Evolutionary conservation across 306 rosid genomes (phyloP), one percentile per base, ranked within the genome.

Genomic region (Castanea sativa): DNA sequence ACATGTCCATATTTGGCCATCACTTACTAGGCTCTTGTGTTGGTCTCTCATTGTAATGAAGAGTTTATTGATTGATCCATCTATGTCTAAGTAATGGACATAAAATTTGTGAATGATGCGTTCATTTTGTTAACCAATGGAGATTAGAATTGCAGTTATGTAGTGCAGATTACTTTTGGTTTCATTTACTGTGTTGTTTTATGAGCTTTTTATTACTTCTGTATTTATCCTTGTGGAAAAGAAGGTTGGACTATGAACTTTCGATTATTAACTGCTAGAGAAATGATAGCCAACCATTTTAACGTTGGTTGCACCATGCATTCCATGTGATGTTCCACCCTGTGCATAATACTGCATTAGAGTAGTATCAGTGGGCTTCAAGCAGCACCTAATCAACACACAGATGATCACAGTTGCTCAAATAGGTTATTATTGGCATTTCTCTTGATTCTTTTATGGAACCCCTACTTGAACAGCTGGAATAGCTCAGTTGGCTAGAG

Each of bases 51-150:
- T 81, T 84, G 84, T 87, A 81, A 82, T 88, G 85, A 67, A 83
- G 83, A 84, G 81, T 67, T 73, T 78, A 82, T 80, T 70, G 75
- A 59, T 78, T 78, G 83, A 80, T 87, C 84, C 94, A 79, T 78
- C 53, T 77, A 70, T 53, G 35, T 72, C 84, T 41, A 76, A 69
- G 74, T 77, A 12, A 59, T 67, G 85, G 80, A 80, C 76, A 69
- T 76, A 79, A 74, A 70, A 80, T 51, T 74, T 73, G 85, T 10
- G 73, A 51, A 71, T 14, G 63, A 78, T 63, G 38, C 56, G 71
- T 30, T 75, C 75, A 15, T 41, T 20, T 5, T 64, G 74, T 64
- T 78, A 51, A 52, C 35, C 51, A 78, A 53, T 69, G 55, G 70
- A 73, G 68, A 51, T 77, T 72, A 45, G 71, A 19, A n/a, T 71